Evolutionary conservation across 352 stramenopile species (phyloP).

Genomic region (Pythium rhizo-oryzae): DNA sequence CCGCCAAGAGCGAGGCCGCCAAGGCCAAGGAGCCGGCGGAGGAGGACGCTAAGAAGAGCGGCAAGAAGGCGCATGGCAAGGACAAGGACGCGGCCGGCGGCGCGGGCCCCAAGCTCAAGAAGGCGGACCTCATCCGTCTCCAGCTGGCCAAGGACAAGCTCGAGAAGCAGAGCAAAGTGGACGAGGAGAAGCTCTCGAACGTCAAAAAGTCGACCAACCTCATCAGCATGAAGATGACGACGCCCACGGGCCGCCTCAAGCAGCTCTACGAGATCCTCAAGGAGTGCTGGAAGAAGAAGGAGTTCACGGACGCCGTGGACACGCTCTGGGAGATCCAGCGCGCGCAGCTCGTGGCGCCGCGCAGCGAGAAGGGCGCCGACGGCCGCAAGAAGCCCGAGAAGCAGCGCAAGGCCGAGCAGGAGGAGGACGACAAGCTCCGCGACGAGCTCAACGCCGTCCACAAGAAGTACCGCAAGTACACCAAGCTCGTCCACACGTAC

Average conservation of each 20-base stretch:
- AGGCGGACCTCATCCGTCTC: conserved; percentile 86
- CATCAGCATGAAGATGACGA: conserved; percentile 88
- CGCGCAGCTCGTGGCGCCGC: conserved; percentile 59
- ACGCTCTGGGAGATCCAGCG: conserved; percentile 89
- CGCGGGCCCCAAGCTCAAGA: conserved; percentile 67
- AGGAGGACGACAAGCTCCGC: conserved; percentile 73
- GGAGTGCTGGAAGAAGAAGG: conserved; percentile 84
- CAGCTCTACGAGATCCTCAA: conserved; percentile 87
- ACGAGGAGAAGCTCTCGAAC: conserved; percentile 88
- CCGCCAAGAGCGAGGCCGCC: conserved; percentile 22
- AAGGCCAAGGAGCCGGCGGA: conserved; percentile 18
- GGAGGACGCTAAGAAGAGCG: conserved; percentile 25
- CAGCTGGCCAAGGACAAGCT: conserved; percentile 87
- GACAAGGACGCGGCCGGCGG: conserved; percentile 42
- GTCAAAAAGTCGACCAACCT: conserved; percentile 85
- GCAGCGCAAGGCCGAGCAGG: conserved; percentile 67
- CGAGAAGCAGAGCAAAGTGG: conserved; percentile 86
- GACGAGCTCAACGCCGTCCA: conserved; percentile 70
- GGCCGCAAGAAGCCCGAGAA: conserved; percentile 73
- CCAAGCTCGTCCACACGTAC: conserved; percentile 76
- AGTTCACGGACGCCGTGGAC: conserved; percentile 84
- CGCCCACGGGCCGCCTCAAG: conserved; percentile 76
- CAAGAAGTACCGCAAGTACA: conserved; percentile 90
- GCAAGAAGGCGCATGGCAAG: conserved; percentile 39
- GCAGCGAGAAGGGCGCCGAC: conserved; percentile 38